These are phyloP conservation scores for Ogataea nitratoaversa DNA, from an alignment of 805 yeast genomes.

Conservation along the genomic window DNA sequence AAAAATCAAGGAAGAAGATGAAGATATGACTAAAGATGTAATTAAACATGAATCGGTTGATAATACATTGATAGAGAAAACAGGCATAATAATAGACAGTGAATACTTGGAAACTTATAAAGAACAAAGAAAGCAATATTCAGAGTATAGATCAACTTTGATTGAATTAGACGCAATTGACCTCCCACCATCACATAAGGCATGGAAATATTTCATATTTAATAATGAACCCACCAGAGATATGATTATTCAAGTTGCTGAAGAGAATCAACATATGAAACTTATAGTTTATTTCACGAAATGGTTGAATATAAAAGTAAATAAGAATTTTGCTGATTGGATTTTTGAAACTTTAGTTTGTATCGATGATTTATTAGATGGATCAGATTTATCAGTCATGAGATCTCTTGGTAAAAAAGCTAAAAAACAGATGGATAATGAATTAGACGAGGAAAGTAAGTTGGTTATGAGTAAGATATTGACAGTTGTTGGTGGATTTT, in stretches of 20 bases:
- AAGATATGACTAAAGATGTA: not conserved
- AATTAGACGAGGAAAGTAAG: slow-evolving; percentile 16
- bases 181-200: slow-evolving; percentile 33
- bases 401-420: slow-evolving; percentile 40
- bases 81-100: slow-evolving; percentile 1
- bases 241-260: slow-evolving; percentile 30
- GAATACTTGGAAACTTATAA: slow-evolving; percentile 17
- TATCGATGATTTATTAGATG: slow-evolving; percentile 34
- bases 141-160: slow-evolving; percentile 14
- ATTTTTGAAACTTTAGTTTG: slow-evolving; percentile 35
- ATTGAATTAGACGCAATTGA: slow-evolving; percentile 28
- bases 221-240: slow-evolving; percentile 30
- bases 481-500: slow-evolving; percentile 17
- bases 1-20: slow-evolving; percentile 1
- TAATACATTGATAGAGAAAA: not conserved
- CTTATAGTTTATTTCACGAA: slow-evolving; percentile 38
- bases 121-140: slow-evolving; percentile 13
- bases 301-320: slow-evolving; percentile 36
- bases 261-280: slow-evolving; percentile 32
- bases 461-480: slow-evolving; percentile 16
- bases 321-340: slow-evolving; percentile 34
- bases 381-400: slow-evolving; percentile 36
- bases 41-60: not conserved
- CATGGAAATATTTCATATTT: slow-evolving; percentile 40
- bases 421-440: slow-evolving; percentile 19